These are phyloP conservation scores for Puccinia polysora DNA, from an alignment of 1,284 basidiomycete species.

Conservation along the genomic window DNA sequence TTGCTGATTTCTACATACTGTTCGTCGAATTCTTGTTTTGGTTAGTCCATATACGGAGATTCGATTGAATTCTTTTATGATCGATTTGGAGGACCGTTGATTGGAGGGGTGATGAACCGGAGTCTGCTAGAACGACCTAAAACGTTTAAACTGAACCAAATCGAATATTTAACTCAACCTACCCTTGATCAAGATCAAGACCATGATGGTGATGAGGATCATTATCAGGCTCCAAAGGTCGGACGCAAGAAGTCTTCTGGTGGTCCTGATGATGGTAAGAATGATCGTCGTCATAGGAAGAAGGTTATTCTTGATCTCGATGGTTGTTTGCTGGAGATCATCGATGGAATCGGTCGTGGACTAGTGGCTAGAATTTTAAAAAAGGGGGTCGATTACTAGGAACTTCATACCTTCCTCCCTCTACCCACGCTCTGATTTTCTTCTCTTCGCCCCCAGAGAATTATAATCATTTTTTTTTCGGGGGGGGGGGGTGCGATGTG, in stretches of 20 bases:
- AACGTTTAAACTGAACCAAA: constrained; percentile 60
- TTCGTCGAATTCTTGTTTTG: not conserved
- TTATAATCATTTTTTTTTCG: too few species aligned
- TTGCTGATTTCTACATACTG: not conserved
- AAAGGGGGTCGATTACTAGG: constrained; percentile 38
- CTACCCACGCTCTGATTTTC: too few species aligned
- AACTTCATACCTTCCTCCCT: not conserved
- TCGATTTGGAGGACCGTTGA: constrained; percentile 68
- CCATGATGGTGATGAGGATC: not conserved
- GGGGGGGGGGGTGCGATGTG: too few species aligned
- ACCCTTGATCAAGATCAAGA: not conserved
- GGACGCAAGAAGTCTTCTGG: not conserved
- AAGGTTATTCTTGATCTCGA: constrained; percentile 24
- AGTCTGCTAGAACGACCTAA: constrained; percentile 54
- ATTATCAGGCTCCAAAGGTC: too few species aligned
- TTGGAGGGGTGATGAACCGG: constrained; percentile 85
- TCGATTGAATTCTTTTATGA: constrained; percentile 82
- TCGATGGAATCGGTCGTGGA: constrained; percentile 5
- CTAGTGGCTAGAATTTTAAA: constrained; percentile 25
- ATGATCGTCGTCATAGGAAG: not conserved
- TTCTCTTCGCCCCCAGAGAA: too few species aligned
- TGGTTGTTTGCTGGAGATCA: constrained; percentile 13
- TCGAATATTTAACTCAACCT: constrained; percentile 9
- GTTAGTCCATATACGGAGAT: constrained; percentile 68
- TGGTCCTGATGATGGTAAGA: not conserved